Evolutionary conservation across 495 filamentous ascomycete genomes (phyloP).

Genomic region (Penicillium macrosclerotiorum): DNA sequence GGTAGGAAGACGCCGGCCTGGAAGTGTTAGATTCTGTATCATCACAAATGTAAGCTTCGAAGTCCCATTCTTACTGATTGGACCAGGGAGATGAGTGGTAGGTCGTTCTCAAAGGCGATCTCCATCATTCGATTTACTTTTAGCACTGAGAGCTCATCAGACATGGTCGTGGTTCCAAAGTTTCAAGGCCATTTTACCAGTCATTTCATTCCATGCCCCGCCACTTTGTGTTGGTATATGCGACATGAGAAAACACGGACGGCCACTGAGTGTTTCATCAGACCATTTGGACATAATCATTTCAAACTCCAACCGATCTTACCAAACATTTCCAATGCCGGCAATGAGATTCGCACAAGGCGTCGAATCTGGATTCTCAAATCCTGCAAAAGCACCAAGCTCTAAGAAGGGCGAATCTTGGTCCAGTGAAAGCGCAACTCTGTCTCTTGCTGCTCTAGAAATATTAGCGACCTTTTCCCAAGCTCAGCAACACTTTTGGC

Average conservation of each 20-base stretch:
- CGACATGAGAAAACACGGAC: conserved; percentile 25
- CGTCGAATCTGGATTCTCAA: conserved; percentile 19
- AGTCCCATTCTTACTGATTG: conserved; percentile 24
- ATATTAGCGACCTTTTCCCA: no score
- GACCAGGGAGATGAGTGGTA: conserved; percentile 30
- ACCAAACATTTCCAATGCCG: conserved; percentile 26
- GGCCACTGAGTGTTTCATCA: conserved; percentile 5
- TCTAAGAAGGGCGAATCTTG: conserved; percentile 26
- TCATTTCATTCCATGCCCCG: conserved; percentile 32
- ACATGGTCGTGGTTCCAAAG: neutral
- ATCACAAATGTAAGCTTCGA: neutral
- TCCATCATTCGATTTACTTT: conserved; percentile 33
- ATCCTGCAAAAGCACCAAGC: conserved; percentile 22
- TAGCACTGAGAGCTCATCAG: conserved; percentile 14
- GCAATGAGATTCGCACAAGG: conserved; percentile 25
- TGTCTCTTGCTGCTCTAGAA: conserved; percentile 15
- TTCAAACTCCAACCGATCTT: neutral
- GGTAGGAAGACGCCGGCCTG: conserved; percentile 35
- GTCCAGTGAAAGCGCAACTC: conserved; percentile 22
- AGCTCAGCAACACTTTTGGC: neutral
- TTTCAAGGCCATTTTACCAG: neutral
- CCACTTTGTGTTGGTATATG: conserved; percentile 28
- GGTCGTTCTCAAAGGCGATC: conserved; percentile 30
- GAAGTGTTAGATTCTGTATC: neutral
- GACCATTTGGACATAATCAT: no score